Conservation (phyloP, 345 rosid species). For the Salix caprea region DNA sequence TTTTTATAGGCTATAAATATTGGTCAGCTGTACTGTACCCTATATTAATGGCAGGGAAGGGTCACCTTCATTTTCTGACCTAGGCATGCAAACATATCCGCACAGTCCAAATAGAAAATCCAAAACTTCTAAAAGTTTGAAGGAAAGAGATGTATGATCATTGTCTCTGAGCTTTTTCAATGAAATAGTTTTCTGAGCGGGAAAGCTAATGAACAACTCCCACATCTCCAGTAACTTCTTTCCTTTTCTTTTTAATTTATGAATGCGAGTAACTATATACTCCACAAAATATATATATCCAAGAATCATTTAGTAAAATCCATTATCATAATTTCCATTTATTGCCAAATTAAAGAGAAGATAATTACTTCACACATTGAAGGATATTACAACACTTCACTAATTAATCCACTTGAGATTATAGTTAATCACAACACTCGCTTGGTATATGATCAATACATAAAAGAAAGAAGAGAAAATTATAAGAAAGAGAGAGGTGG, state of each 20-base stretch:
- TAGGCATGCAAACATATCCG: slow-evolving; percentile 29
- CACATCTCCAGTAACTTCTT: neutral
- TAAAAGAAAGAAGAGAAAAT: neutral
- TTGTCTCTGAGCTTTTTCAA: slow-evolving; percentile 29
- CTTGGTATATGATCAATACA: slow-evolving; percentile 6
- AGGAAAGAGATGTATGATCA: slow-evolving; percentile 12
- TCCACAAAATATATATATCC: neutral
- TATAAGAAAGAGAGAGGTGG: neutral
- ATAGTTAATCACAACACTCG: slow-evolving; percentile 12
- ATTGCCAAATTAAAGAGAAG: slow-evolving; percentile 27
- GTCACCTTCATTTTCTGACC: slow-evolving; percentile 27
- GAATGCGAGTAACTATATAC: neutral
- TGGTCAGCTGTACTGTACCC: slow-evolving; percentile 28
- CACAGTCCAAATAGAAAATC: slow-evolving; percentile 48
- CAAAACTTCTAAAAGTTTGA: slow-evolving; percentile 32
- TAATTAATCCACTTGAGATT: slow-evolving; percentile 2
- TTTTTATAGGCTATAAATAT: slow-evolving; percentile 19
- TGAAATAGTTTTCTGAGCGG: slow-evolving; percentile 29
- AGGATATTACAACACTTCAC: slow-evolving; percentile 1
- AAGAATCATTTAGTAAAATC: neutral
- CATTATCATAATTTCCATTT: slow-evolving; percentile 11
- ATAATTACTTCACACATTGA: slow-evolving; percentile 12
- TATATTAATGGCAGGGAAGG: slow-evolving; percentile 21
- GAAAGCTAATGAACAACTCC: neutral
- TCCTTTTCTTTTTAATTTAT: neutral